Base-by-base conservation (phyloP, 805 yeast species). In the Saturnispora dispora region DNA sequence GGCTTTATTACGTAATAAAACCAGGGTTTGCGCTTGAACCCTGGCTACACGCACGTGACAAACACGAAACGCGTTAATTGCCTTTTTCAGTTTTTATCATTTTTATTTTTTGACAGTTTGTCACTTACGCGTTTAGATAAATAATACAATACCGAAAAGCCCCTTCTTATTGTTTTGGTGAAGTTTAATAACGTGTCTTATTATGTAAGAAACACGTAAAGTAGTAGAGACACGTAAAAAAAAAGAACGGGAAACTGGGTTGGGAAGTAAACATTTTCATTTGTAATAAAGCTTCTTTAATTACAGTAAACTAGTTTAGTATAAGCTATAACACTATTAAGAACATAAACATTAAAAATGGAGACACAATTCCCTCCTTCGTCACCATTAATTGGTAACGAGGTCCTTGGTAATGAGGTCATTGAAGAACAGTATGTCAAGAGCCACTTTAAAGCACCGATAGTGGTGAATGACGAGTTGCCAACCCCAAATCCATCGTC, bases 401-500 rank as follows among this genome's bases (percentile, higher is more conserved):
- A 54, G 10, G 33, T 30, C 15, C 33, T 30, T 30, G 33, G 33
- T 30, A 30, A 30, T 30, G 33, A 30, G 10, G 33, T 3, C 5
- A 11, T 30, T 13, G 33, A 30, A 30, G 33, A 30, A 13, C 33
- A 30, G 33, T 30, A 30, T 30, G 33, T 30, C 33, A 30, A 30
- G 15, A 30, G 33, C 15, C 33, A 30, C 15, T 30, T 20, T 20
- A 28, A 20, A 18, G 10, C 41, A 8, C 11, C 37, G 42, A 7
- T 6, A 39, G 11, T 28, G 20, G 4, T n/a, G 18, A 39, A 28
- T 33, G 45, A 53, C 23, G 71, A 71, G 9, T 81, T 81, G 58
- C 87, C 88, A 11, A 83, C 89, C 1, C 91, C 91, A 20, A 77
- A 81, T 57, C 89, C 91, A 0, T 82, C 88, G 1, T 77, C 82